phyloP scores from a whole-genome alignment of 2,329 filamentous ascomycete species.

The Colletotrichum liriopes region DNA sequence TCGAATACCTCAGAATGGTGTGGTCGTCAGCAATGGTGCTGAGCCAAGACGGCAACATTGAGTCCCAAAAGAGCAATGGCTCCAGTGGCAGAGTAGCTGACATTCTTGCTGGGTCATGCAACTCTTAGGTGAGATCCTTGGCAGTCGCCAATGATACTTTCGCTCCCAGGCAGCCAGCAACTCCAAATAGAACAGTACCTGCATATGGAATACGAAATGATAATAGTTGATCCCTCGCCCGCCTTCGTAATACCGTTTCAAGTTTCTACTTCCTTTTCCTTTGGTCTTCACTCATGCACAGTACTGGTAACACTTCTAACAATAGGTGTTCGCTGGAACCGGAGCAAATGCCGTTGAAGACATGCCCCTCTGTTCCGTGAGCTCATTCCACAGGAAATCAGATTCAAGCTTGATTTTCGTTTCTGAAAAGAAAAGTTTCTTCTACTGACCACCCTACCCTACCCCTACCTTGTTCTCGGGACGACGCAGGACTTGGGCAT shows the following conservation, averaged over 20 bases:
- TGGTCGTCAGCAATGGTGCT: not conserved
- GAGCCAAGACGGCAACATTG: not conserved
- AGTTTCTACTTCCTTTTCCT: not conserved
- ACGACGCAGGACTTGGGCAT: not conserved
- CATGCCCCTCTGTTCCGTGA: not conserved
- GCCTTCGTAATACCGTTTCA: not conserved
- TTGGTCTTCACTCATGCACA: not conserved
- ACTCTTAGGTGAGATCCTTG: not conserved
- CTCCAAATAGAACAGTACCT: not conserved
- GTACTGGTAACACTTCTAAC: not conserved
- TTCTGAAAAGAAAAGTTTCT: not conserved
- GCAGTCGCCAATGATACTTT: not conserved
- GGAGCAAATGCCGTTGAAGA: not conserved
- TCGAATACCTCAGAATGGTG: not conserved
- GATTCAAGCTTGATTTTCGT: not conserved
- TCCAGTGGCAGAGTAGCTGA: not conserved
- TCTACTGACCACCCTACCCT: accelerated
- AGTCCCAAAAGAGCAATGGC: not conserved
- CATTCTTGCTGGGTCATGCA: not conserved
- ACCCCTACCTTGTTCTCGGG: not conserved
- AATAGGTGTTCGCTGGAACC: not conserved
- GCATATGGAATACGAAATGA: no score
- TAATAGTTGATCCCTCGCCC: no score
- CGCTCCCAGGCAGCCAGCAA: not conserved
- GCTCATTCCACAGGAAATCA: not conserved